Base-by-base conservation (phyloP, 305 asterid species). In the Rubia tinctorum region DNA sequence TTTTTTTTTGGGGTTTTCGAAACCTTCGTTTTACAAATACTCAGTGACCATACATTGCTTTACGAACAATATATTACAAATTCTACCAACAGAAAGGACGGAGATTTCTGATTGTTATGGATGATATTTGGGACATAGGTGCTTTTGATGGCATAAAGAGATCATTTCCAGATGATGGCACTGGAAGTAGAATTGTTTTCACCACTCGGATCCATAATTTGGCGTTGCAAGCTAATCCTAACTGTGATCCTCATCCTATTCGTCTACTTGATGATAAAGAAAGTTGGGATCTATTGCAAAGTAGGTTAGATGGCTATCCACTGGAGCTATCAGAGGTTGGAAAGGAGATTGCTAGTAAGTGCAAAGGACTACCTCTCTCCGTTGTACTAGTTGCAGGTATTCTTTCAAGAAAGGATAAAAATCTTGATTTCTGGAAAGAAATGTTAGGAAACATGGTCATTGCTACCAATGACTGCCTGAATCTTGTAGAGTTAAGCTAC, bases 291-390 rank as follows among this genome's bases (percentile, higher is more conserved):
- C 47, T 77, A 58, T 42, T 71, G 8, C 73, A 71, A n/a, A 61
- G 11, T n/a, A 65, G 51, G 62, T 8, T 77, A 15, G 47, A 15
- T 25, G 30, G 30, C 13, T 71, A 6, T n/a, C 63, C 80, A 2
- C 0, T 8, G 0, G 51, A 71, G 20, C 15, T 71, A 11, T 6
- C 30, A 10, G 63, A 56, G 13, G 10, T 64, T 25, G 76, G 76
- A 18, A 20, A 64, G 1, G 30, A 27, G 34, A 76, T 76, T 37
- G 69, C 70, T 0, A 23, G 13, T 7, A n/a, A n/a, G 1, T 76
- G 80, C 67, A 71, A 76, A 44, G 75, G 80, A 13, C 45, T 77
- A 51, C 80, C 76, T 43, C 34, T 58, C 2, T 34, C 76, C 23
- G 44, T 76, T 12, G 76, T 64, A 39, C 18, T 71, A n/a, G 63